Evolutionary conservation across 148 eudicot species (phyloP).

Genomic region (Camellia lanceoleosa): DNA sequence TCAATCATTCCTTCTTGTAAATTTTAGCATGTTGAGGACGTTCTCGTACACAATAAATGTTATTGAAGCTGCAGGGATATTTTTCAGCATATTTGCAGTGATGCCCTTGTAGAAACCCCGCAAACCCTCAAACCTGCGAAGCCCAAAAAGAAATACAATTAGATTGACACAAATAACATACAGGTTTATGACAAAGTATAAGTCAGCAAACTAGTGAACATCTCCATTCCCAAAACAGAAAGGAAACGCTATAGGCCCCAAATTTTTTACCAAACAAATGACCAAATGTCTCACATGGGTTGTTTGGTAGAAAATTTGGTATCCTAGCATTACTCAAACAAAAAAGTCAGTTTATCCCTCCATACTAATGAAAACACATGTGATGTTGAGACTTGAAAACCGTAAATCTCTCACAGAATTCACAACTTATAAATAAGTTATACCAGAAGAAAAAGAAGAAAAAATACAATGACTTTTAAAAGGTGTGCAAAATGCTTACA

Average conservation of each 20-base stretch:
- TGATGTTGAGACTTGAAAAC: not conserved
- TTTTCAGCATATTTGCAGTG: constrained; percentile 86
- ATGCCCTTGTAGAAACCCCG: constrained; percentile 92
- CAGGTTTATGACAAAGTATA: not conserved
- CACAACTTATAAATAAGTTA: constrained; percentile 6
- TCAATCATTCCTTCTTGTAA: constrained; percentile 39
- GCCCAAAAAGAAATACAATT: not conserved
- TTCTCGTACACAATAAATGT: constrained; percentile 98
- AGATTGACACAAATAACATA: constrained; percentile 4
- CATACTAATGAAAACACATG: not conserved
- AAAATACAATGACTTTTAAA: not conserved
- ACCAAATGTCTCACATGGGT: no score
- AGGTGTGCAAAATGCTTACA: not conserved
- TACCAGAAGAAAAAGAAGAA: not conserved
- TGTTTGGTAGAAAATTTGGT: no score
- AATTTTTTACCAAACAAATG: no score
- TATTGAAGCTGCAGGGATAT: constrained; percentile 96
- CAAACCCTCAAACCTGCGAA: constrained; percentile 74
- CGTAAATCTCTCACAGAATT: not conserved
- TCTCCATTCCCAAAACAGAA: not conserved
- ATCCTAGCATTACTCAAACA: not conserved
- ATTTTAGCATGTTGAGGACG: constrained; percentile 69
- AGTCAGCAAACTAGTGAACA: not conserved
- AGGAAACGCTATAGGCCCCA: not conserved
- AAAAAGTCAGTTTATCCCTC: not conserved